Conservation (phyloP, 2,329 filamentous ascomycete genomes). For the Aspergillus udagawae region DNA sequence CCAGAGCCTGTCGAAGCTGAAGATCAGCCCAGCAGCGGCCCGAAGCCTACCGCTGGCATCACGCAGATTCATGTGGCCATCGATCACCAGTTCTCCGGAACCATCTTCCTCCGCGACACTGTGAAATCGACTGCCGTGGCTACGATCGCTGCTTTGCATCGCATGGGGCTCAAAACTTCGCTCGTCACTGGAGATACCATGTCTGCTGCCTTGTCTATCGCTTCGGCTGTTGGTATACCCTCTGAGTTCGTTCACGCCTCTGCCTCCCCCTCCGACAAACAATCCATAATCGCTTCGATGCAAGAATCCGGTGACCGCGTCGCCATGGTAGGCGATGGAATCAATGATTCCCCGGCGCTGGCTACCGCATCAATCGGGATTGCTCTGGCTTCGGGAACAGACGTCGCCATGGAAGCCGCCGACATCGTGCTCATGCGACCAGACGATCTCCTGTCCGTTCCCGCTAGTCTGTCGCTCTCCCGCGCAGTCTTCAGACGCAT, state of each 20-base stretch:
- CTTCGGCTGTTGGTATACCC: constrained; percentile 75
- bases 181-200: constrained; percentile 93
- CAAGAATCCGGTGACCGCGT: constrained; percentile 73
- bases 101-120: constrained; percentile 79
- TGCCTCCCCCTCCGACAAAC: constrained; percentile 89
- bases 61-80: constrained; percentile 92
- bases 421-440: constrained; percentile 94
- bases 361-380: constrained; percentile 92
- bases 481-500: constrained; percentile 86
- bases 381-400: constrained; percentile 85
- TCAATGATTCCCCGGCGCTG: constrained; percentile 95
- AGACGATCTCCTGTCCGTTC: constrained; percentile 88
- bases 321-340: constrained; percentile 96
- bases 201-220: constrained; percentile 79
- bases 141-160: constrained; percentile 73
- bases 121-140: constrained; percentile 84
- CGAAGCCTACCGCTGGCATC: constrained; percentile 58
- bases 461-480: constrained; percentile 76
- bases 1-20: constrained; percentile 38
- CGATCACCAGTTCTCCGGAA: constrained; percentile 73
- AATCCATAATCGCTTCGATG: constrained; percentile 73
- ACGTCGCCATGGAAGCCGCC: constrained; percentile 96
- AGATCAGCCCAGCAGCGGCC: constrained; percentile 22
- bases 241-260: constrained; percentile 73
- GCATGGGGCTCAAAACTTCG: constrained; percentile 80